A percentile compares a stretch with the other conserved stretches of the same genome.
Conservation (phyloP, 169 alveolate genomes). For the Plasmodium knowlesi region DNA sequence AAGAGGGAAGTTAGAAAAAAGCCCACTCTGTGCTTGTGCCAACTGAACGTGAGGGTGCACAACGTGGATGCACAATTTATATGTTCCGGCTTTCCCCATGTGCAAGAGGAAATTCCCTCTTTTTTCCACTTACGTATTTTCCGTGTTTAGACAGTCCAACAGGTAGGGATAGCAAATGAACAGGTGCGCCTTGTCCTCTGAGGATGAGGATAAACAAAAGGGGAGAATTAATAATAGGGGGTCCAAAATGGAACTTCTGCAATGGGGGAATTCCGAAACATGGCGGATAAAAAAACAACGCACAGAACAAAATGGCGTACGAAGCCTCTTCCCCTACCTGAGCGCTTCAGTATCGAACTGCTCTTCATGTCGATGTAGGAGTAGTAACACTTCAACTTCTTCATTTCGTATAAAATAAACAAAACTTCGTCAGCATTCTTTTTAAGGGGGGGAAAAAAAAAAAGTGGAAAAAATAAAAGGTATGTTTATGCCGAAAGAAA, state of each 20-base stretch:
- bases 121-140: slow-evolving; percentile 52
- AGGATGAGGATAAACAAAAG: not conserved
- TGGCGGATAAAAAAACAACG: not conserved
- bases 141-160: slow-evolving; percentile 58
- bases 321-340: not conserved
- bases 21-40: not conserved
- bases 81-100: not conserved
- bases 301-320: not conserved
- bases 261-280: not conserved
- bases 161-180: slow-evolving; percentile 71
- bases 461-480: not conserved
- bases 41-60: not conserved
- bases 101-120: not conserved
- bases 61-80: not conserved
- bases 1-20: not conserved
- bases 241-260: not conserved
- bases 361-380: slow-evolving; percentile 33
- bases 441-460: not conserved
- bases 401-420: slow-evolving; percentile 69
- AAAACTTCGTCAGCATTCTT: slow-evolving; percentile 57
- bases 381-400: slow-evolving; percentile 54
- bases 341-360: slow-evolving; percentile 23
- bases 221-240: not conserved
- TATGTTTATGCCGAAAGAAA: not conserved
- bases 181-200: slow-evolving; percentile 70